A percentile compares a stretch with the other conserved stretches of the same genome.
Conservation (phyloP, 2,329 filamentous ascomycete genomes). For the Coniella vitis region DNA sequence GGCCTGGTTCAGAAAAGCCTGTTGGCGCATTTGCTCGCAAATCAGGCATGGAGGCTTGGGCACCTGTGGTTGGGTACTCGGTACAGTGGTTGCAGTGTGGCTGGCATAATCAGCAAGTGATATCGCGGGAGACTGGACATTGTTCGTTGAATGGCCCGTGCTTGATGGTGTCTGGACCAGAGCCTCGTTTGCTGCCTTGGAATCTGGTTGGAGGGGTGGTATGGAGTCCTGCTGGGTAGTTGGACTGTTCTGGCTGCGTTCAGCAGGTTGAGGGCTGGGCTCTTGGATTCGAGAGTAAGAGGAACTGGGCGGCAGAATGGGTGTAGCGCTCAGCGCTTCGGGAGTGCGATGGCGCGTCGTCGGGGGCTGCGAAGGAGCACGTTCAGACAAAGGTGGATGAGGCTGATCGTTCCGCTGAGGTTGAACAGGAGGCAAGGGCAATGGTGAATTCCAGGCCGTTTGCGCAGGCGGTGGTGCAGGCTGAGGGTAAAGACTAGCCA, state of each 20-base stretch:
- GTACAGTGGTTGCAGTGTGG: not conserved
- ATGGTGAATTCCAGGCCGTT: not conserved
- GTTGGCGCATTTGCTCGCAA: conserved; percentile 25
- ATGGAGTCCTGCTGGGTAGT: too few species aligned
- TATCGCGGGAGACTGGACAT: not conserved
- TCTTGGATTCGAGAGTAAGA: too few species aligned
- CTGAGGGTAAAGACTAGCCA: conserved; percentile 6
- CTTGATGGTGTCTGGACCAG: too few species aligned
- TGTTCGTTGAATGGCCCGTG: too few species aligned
- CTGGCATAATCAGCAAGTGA: not conserved
- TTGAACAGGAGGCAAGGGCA: not conserved
- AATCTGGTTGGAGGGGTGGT: too few species aligned
- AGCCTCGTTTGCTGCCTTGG: not conserved
- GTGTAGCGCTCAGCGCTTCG: not conserved
- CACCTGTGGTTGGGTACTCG: conserved; percentile 5
- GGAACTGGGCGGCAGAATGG: too few species aligned
- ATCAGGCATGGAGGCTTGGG: conserved; percentile 25
- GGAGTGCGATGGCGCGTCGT: not conserved
- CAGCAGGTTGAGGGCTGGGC: too few species aligned
- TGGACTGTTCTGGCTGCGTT: not conserved
- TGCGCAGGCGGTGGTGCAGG: not conserved
- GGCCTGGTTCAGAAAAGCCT: conserved; percentile 21
- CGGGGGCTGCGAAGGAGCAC: not conserved
- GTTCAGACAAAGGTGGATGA: not conserved
- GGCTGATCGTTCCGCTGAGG: not conserved